phyloP scores from a whole-genome alignment of 176 grass and related monocot genomes.

The Saccharum spontaneum region DNA sequence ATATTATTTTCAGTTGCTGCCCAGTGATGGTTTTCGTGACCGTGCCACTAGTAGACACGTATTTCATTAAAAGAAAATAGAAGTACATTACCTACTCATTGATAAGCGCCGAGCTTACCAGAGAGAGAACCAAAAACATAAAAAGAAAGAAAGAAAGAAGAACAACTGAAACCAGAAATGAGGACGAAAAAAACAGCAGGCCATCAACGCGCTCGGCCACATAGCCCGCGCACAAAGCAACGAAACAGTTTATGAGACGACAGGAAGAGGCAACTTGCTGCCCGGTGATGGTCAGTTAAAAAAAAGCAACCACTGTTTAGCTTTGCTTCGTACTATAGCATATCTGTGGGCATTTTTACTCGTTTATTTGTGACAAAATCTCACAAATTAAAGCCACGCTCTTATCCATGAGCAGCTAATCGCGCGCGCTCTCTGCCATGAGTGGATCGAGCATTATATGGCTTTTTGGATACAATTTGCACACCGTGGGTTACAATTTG shows the following conservation, averaged over 20 bases:
- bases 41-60: too few species aligned
- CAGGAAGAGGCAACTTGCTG: background rate
- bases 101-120: too few species aligned
- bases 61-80: too few species aligned
- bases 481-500: background rate
- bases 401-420: constrained; percentile 12
- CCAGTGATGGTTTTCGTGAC: too few species aligned
- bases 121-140: too few species aligned
- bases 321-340: constrained; percentile 2
- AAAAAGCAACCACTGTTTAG: constrained; percentile 7
- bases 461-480: background rate
- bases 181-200: too few species aligned
- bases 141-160: too few species aligned
- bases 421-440: background rate
- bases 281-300: background rate
- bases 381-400: background rate
- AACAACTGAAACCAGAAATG: too few species aligned
- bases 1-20: background rate
- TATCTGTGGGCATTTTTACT: background rate
- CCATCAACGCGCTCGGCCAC: too few species aligned
- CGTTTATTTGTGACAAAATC: background rate
- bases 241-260: too few species aligned
- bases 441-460: constrained; percentile 28
- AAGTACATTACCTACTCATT: too few species aligned
- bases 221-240: too few species aligned